phyloP scores from a whole-genome alignment of 768 basidiomycete species.

The Tricholoma bakamatsutake region DNA sequence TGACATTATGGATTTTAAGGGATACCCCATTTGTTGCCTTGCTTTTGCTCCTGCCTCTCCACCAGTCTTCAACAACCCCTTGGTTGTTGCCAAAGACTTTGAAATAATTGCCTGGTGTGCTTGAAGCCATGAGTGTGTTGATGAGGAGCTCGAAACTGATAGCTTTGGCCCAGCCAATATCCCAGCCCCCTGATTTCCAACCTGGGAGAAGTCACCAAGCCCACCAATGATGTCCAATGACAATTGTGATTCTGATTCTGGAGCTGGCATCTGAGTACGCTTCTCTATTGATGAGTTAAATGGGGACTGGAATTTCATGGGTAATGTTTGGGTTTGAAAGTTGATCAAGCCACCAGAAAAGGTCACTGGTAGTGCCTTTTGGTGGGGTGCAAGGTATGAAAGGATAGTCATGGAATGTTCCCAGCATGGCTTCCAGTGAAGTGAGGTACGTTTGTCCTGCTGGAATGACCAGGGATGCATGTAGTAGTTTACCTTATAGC shows the following conservation, averaged over 20 bases:
- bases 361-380: background rate
- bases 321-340: background rate
- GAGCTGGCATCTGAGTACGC: background rate
- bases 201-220: background rate
- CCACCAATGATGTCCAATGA: background rate
- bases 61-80: background rate
- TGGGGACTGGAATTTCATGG: background rate
- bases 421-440: background rate
- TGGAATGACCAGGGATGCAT: no score
- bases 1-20: no score
- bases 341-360: background rate
- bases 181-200: background rate
- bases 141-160: background rate
- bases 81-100: background rate
- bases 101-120: background rate
- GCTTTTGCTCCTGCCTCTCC: background rate
- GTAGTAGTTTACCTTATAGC: no score
- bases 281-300: background rate
- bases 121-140: background rate
- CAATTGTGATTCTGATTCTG: background rate
- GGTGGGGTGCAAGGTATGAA: background rate
- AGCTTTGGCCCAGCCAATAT: background rate
- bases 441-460: background rate
- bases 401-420: background rate
- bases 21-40: no score